phyloP scores from a whole-genome alignment of 2,329 filamentous ascomycete genomes.

The Neoascochyta sp. region DNA sequence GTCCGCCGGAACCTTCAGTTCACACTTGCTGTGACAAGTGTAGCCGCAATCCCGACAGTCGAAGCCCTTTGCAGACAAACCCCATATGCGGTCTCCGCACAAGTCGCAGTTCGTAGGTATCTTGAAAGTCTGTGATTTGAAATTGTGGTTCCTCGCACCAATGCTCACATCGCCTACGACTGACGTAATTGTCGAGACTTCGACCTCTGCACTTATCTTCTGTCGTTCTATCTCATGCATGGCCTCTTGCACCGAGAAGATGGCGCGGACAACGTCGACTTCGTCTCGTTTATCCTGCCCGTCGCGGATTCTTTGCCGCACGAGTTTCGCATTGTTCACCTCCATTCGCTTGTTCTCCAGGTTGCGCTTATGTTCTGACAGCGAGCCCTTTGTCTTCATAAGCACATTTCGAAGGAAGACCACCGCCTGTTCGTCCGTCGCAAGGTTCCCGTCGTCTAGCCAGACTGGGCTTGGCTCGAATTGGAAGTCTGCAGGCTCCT shows the following conservation, averaged over 20 bases:
- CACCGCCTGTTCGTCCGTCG: slow-evolving; percentile 81
- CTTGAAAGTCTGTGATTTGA: slow-evolving; percentile 98
- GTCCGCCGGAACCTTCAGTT: slow-evolving; percentile 96
- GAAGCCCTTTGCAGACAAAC: slow-evolving; percentile 91
- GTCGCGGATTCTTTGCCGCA: slow-evolving; percentile 72
- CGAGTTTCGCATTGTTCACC: slow-evolving; percentile 70
- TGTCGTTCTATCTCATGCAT: slow-evolving; percentile 81
- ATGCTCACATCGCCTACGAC: slow-evolving; percentile 89
- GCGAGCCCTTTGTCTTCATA: slow-evolving; percentile 80
- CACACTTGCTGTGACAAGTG: slow-evolving; percentile 96
- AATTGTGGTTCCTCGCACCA: slow-evolving; percentile 92
- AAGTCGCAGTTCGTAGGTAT: slow-evolving; percentile 98
- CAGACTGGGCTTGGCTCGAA: slow-evolving; percentile 97
- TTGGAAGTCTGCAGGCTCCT: slow-evolving; percentile 76
- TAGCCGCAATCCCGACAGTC: slow-evolving; percentile 96
- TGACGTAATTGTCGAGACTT: slow-evolving; percentile 87
- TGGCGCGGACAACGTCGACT: slow-evolving; percentile 74
- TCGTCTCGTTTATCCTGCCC: slow-evolving; percentile 88
- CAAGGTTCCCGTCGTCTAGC: slow-evolving; percentile 87
- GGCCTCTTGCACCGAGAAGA: slow-evolving; percentile 79
- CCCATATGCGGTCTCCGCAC: slow-evolving; percentile 96
- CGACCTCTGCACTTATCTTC: slow-evolving; percentile 83
- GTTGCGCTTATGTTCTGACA: slow-evolving; percentile 76
- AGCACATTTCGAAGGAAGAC: slow-evolving; percentile 88
- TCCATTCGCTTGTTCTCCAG: slow-evolving; percentile 83